These are phyloP conservation scores for Metschnikowia anglica DNA, from an alignment of 805 yeast species.

Conservation along the genomic window DNA sequence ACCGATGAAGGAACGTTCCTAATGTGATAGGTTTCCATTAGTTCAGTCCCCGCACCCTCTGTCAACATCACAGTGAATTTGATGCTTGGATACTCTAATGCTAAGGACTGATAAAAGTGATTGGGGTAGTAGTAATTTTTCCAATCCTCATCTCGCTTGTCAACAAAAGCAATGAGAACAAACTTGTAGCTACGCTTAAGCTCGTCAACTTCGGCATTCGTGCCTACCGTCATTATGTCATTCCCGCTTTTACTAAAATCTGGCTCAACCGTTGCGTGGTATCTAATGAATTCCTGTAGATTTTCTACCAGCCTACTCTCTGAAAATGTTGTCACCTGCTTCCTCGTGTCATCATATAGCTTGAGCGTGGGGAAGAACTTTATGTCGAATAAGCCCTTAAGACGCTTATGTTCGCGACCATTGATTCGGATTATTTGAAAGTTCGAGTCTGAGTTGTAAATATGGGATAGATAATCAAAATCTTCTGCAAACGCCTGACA, in stretches of 20 bases:
- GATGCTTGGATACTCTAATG: conserved; percentile 16
- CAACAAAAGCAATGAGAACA: conserved; percentile 17
- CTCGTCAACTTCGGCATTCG: conserved; percentile 4
- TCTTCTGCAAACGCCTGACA: conserved; percentile 35
- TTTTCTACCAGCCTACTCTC: conserved; percentile 21
- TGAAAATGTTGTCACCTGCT: conserved; percentile 37
- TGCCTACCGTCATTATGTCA: background rate
- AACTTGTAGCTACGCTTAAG: background rate
- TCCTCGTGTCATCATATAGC: conserved; percentile 44
- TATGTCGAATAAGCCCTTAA: conserved; percentile 41
- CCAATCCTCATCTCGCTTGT: conserved; percentile 28
- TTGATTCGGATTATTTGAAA: conserved; percentile 37
- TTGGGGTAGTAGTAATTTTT: conserved; percentile 29
- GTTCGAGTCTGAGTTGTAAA: conserved; percentile 34
- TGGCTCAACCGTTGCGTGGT: conserved; percentile 11
- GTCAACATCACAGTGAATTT: conserved; percentile 29
- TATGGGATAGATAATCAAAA: conserved; percentile 39
- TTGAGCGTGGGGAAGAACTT: conserved; percentile 50
- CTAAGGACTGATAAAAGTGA: conserved; percentile 36
- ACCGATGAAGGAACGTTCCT: conserved; percentile 35
- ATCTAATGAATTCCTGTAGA: conserved; percentile 13
- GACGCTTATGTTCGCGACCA: conserved; percentile 27
- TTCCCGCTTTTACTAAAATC: background rate
- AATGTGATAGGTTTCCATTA: conserved; percentile 28
- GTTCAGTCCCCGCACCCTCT: conserved; percentile 21